Percentiles rank a stretch among this genome's conserved stretches.
These are phyloP conservation scores for Chaetomium fimeti DNA, from an alignment of 495 filamentous ascomycete species.

Conservation along the genomic window DNA sequence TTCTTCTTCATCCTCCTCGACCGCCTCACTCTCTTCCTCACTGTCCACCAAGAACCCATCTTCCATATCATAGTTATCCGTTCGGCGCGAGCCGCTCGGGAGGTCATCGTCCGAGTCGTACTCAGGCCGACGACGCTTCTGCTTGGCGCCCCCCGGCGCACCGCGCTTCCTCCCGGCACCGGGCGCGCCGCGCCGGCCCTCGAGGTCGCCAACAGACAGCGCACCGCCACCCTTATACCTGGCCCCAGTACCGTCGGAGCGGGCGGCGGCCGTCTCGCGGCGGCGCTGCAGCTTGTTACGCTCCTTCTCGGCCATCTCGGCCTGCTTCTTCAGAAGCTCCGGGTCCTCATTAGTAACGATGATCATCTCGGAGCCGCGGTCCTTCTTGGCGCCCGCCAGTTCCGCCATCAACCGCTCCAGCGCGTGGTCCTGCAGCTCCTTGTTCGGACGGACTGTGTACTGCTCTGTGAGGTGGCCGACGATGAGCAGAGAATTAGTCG, in stretches of 20 bases:
- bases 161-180: conserved; percentile 46
- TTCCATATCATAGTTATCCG: conserved; percentile 83
- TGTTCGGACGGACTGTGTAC: conserved; percentile 67
- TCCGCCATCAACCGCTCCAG: conserved; percentile 69
- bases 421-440: conserved; percentile 71
- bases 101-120: conserved; percentile 66
- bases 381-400: conserved; percentile 58
- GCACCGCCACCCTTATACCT: conserved; percentile 55
- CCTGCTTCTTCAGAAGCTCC: conserved; percentile 71
- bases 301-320: conserved; percentile 72
- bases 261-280: conserved; percentile 65
- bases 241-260: conserved; percentile 55
- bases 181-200: conserved; percentile 52
- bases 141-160: conserved; percentile 40
- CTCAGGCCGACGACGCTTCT: conserved; percentile 49
- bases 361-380: conserved; percentile 51
- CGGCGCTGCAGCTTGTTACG: conserved; percentile 64
- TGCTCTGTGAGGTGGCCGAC: conserved; percentile 79
- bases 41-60: conserved; percentile 76
- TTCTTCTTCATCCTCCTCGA: conserved; percentile 63
- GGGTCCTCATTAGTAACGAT: conserved; percentile 71
- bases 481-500: conserved; percentile 65
- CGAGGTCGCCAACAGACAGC: conserved; percentile 70
- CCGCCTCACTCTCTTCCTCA: conserved; percentile 64
- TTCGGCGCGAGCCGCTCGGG: conserved; percentile 58